These are phyloP conservation scores for Apiospora hydei DNA, from an alignment of 2,329 filamentous ascomycete genomes.

Conservation along the genomic window DNA sequence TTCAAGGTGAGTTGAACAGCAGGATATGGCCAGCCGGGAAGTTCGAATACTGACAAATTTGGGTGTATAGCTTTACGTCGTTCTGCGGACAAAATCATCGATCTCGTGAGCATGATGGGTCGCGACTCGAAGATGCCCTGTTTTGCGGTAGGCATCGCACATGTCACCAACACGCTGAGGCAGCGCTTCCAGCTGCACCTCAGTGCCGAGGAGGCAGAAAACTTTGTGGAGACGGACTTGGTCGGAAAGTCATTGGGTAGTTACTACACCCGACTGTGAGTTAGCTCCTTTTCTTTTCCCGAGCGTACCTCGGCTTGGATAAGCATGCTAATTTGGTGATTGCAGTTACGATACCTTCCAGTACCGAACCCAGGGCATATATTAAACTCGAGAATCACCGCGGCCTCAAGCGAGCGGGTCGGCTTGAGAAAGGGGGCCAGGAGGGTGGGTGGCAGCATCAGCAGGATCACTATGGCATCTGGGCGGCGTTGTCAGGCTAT, in stretches of 20 bases:
- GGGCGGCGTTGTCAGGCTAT: conserved; percentile 24
- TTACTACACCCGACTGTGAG: conserved; percentile 86
- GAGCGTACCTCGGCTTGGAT: neutral
- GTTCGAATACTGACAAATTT: conserved; percentile 23
- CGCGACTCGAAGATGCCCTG: conserved; percentile 85
- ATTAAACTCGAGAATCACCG: conserved; percentile 52
- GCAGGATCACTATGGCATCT: conserved; percentile 14
- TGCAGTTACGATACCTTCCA: conserved; percentile 85
- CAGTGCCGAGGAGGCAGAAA: conserved; percentile 81
- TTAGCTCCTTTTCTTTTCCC: conserved; percentile 25
- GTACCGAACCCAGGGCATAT: conserved; percentile 87
- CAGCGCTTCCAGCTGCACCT: conserved; percentile 84
- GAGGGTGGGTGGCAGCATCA: neutral
- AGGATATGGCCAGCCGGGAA: neutral
- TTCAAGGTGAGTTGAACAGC: conserved; percentile 68
- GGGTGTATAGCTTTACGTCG: conserved; percentile 68
- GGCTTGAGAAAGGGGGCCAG: neutral
- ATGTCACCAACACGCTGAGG: conserved; percentile 72
- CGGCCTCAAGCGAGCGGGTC: neutral
- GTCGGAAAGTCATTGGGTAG: conserved; percentile 83
- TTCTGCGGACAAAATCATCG: conserved; percentile 81
- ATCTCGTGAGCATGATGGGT: conserved; percentile 85
- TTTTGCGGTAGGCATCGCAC: conserved; percentile 76
- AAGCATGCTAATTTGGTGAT: neutral
- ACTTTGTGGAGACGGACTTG: conserved; percentile 81